A percentile compares a stretch with the other conserved stretches of the same genome.
These are phyloP conservation scores for Cucurbita maxima DNA, from an alignment of 306 rosid species.

Conservation along the genomic window DNA sequence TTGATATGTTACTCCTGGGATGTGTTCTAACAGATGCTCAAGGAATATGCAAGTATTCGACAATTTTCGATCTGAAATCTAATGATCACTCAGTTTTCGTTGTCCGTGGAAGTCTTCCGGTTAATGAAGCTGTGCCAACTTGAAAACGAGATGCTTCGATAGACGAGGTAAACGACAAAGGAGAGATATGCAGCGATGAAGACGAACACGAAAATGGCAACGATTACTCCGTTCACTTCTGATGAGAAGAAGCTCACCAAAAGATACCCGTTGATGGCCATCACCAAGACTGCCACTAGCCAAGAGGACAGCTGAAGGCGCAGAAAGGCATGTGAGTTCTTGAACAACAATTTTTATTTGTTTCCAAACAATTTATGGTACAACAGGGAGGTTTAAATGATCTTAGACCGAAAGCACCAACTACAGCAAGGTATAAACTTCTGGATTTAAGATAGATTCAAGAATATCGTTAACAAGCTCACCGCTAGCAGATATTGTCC, in stretches of 20 bases:
- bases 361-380: not conserved
- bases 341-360: not conserved
- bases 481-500: too few species aligned
- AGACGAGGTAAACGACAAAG: conserved; percentile 63
- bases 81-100: conserved; percentile 27
- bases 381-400: not conserved
- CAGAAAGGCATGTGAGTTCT: not conserved
- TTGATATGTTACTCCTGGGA: not conserved
- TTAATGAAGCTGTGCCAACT: conserved; percentile 24
- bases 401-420: not conserved
- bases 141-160: conserved; percentile 23
- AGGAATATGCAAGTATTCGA: not conserved
- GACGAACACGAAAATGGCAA: conserved; percentile 16
- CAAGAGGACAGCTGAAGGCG: conserved; percentile 46
- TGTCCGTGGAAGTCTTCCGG: conserved; percentile 20
- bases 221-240: conserved; percentile 45
- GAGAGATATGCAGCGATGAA: conserved; percentile 51
- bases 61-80: not conserved
- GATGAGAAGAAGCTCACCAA: conserved; percentile 59
- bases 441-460: too few species aligned
- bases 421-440: not conserved
- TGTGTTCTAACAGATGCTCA: not conserved
- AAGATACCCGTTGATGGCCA: conserved; percentile 79
- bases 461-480: too few species aligned
- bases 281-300: conserved; percentile 92